Percentiles rank a stretch among this genome's conserved stretches.
Conservation (phyloP, 2,329 filamentous ascomycete species). For the Bertia moriformis region DNA sequence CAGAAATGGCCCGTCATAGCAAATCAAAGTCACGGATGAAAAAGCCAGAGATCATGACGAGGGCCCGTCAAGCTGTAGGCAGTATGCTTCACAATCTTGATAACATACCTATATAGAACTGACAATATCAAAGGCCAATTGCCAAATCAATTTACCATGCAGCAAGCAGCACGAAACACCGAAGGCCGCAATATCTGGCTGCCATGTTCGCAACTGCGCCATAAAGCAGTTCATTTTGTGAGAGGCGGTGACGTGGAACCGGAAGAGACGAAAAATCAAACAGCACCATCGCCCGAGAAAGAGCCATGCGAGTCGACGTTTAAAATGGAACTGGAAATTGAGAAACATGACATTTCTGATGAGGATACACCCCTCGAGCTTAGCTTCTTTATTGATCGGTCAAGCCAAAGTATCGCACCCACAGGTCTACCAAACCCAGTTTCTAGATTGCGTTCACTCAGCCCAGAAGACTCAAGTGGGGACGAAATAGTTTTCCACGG, state of each 20-base stretch:
- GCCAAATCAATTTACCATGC: background rate
- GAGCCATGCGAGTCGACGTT: too few species aligned
- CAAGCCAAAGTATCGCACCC: background rate
- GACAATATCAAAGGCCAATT: background rate
- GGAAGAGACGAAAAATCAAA: background rate
- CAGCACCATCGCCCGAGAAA: too few species aligned
- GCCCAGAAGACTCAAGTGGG: background rate
- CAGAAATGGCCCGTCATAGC: constrained; percentile 1
- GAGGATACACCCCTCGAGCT: too few species aligned
- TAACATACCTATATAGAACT: background rate
- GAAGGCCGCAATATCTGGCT: background rate
- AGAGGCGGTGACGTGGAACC: background rate
- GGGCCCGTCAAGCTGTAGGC: background rate
- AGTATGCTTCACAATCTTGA: background rate
- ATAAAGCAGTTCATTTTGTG: background rate
- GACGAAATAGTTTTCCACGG: background rate
- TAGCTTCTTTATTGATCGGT: background rate
- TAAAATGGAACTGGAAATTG: too few species aligned
- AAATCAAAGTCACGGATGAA: background rate
- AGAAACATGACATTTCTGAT: too few species aligned
- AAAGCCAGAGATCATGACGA: background rate
- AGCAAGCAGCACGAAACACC: constrained; percentile 1
- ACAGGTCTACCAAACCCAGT: background rate
- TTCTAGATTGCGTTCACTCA: too few species aligned
- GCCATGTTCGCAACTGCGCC: background rate